Conservation (phyloP, 495 filamentous ascomycete genomes). For the Penicillium arizonense region DNA sequence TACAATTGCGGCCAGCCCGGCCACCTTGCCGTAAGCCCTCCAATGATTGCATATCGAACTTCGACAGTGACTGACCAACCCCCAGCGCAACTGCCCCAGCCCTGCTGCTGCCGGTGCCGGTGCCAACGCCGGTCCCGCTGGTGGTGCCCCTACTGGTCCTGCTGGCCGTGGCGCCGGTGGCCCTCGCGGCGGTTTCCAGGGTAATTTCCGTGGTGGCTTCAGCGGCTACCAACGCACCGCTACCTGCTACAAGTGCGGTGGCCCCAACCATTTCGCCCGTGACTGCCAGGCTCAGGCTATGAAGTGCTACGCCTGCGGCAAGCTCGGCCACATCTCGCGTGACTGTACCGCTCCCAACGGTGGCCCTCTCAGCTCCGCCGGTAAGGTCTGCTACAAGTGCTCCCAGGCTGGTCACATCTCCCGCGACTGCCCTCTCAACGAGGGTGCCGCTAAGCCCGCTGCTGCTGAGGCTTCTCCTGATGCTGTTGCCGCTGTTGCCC, state of each 20-base stretch:
- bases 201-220: conserved; percentile 66
- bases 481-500: conserved; percentile 32
- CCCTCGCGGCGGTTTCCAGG: conserved; percentile 67
- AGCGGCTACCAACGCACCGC: conserved; percentile 69
- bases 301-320: conserved; percentile 99
- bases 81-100: conserved; percentile 80
- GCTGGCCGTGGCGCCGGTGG: conserved; percentile 36
- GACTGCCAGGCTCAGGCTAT: conserved; percentile 99
- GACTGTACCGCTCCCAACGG: conserved; percentile 98
- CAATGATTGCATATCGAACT: background rate
- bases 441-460: conserved; percentile 44
- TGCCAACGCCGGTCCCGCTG: conserved; percentile 6
- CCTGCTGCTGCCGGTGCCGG: conserved; percentile 53
- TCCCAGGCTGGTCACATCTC: conserved; percentile 95
- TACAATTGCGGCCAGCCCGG: conserved; percentile 93
- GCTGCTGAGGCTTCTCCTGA: conserved; percentile 12
- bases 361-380: conserved; percentile 89
- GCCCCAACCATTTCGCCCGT: conserved; percentile 96
- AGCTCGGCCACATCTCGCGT: conserved; percentile 95
- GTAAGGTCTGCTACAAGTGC: conserved; percentile 99
- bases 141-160: conserved; percentile 58
- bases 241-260: conserved; percentile 99
- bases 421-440: conserved; percentile 74
- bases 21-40: conserved; percentile 72
- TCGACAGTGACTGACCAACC: background rate